Percentiles rank a stretch among this genome's conserved stretches.
These are phyloP conservation scores for Rhizopus sp. DNA, from an alignment of 371 early-diverging fungal genomes.

Conservation along the genomic window DNA sequence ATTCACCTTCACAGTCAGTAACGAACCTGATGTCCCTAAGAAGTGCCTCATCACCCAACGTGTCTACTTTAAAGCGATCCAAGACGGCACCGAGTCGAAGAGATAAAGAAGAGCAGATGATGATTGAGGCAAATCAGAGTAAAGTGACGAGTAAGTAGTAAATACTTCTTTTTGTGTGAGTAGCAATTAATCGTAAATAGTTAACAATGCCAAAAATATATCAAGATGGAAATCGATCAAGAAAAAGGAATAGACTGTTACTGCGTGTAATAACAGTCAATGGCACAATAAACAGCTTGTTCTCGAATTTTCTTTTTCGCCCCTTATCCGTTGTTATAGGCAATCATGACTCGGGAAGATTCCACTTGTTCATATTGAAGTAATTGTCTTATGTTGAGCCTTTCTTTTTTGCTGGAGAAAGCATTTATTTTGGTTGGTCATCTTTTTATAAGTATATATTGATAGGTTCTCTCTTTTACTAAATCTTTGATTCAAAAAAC, in stretches of 20 bases:
- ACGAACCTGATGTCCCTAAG: neutral
- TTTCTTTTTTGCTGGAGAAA: too few species aligned
- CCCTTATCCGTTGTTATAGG: too few species aligned
- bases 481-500: too few species aligned
- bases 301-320: too few species aligned
- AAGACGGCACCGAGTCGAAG: constrained; percentile 28
- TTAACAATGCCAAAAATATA: constrained; percentile 5
- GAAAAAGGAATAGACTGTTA: constrained; percentile 4
- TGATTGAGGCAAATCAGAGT: neutral
- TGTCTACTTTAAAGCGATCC: constrained; percentile 14
- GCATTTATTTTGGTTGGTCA: too few species aligned
- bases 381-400: too few species aligned
- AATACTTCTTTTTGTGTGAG: neutral
- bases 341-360: neutral
- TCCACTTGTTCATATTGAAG: neutral
- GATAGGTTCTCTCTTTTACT: too few species aligned
- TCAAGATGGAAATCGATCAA: constrained; percentile 31
- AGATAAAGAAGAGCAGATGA: constrained; percentile 10
- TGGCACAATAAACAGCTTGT: too few species aligned
- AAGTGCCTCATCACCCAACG: neutral
- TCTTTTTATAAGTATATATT: too few species aligned
- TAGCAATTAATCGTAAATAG: neutral
- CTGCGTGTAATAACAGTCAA: too few species aligned
- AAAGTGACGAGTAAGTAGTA: constrained; percentile 1
- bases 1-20: neutral